Conservation (phyloP, 2,329 filamentous ascomycete species). For the Fusarium sp. region DNA sequence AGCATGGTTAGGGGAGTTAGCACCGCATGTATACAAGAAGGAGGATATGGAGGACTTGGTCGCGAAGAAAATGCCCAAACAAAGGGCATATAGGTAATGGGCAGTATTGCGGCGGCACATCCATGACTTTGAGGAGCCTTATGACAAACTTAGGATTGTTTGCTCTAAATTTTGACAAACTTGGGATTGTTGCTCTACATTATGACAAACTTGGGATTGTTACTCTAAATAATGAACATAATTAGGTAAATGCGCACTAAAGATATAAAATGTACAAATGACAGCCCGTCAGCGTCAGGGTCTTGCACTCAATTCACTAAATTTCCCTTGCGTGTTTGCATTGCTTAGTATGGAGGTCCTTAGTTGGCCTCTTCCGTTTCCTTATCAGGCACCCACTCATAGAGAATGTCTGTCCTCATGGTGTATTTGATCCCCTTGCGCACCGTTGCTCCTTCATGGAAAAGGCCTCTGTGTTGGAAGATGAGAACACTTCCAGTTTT, state of each 20-base stretch:
- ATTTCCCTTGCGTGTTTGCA: neutral
- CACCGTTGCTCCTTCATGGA: conserved; percentile 65
- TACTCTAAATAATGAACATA: neutral
- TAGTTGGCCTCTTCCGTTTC: neutral
- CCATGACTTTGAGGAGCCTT: neutral
- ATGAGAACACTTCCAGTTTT: conserved; percentile 67
- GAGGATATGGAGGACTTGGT: conserved; percentile 86
- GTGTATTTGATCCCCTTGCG: conserved; percentile 63
- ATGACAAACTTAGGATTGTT: neutral
- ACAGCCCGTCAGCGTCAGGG: too few species aligned
- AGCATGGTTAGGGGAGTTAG: conserved; percentile 87
- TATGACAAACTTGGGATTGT: neutral
- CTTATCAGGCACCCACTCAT: conserved; percentile 46
- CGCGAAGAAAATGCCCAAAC: conserved; percentile 69
- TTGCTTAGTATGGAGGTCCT: too few species aligned
- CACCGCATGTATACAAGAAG: conserved; percentile 94
- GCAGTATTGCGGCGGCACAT: neutral
- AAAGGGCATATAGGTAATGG: conserved; percentile 19
- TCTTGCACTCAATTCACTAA: neutral
- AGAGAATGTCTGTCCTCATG: conserved; percentile 65
- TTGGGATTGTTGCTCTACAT: neutral
- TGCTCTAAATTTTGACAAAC: neutral
- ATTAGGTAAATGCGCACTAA: neutral
- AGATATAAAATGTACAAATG: neutral
- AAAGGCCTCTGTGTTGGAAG: conserved; percentile 63